These are phyloP conservation scores for Lanmaoa pseudosensibilis DNA, from an alignment of 768 basidiomycete genomes.

Conservation along the genomic window DNA sequence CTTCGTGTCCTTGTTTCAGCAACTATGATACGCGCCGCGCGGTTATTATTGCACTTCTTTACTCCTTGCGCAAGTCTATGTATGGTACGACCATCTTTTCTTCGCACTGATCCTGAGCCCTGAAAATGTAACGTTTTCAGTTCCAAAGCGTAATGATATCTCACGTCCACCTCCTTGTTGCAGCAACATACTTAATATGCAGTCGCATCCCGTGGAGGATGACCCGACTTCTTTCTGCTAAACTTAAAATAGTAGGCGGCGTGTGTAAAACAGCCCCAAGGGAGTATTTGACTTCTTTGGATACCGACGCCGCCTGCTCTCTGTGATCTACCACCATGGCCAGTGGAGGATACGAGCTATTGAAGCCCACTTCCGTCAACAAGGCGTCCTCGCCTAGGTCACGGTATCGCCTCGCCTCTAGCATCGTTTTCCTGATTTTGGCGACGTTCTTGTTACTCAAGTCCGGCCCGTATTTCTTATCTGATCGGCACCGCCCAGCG, in stretches of 20 bases:
- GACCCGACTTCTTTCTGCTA: not conserved
- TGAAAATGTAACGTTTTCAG: not conserved
- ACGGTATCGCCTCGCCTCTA: conserved; percentile 14
- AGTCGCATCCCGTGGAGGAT: not conserved
- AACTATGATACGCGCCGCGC: not conserved
- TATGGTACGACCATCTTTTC: not conserved
- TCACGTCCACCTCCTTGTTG: not conserved
- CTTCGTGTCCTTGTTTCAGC: not conserved
- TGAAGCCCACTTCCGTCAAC: conserved; percentile 11
- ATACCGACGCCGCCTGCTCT: not conserved
- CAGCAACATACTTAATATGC: not conserved
- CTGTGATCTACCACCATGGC: conserved; percentile 16
- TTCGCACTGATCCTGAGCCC: too few relatives aligned
- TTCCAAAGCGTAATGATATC: not conserved
- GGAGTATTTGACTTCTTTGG: not conserved
- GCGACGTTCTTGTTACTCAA: conserved; percentile 13
- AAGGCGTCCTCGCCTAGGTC: conserved; percentile 3
- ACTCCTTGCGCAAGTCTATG: too few relatives aligned
- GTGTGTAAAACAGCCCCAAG: not conserved
- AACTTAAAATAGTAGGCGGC: not conserved
- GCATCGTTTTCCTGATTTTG: conserved; percentile 13
- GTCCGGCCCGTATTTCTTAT: not conserved
- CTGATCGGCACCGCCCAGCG: not conserved
- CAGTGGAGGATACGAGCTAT: conserved; percentile 15
- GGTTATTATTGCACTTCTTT: too few relatives aligned